A percentile compares a stretch with the other conserved stretches of the same genome.
Evolutionary conservation across 2,329 filamentous ascomycete genomes (phyloP).

Genomic region (Arthrobotrys pseudoclavata): DNA sequence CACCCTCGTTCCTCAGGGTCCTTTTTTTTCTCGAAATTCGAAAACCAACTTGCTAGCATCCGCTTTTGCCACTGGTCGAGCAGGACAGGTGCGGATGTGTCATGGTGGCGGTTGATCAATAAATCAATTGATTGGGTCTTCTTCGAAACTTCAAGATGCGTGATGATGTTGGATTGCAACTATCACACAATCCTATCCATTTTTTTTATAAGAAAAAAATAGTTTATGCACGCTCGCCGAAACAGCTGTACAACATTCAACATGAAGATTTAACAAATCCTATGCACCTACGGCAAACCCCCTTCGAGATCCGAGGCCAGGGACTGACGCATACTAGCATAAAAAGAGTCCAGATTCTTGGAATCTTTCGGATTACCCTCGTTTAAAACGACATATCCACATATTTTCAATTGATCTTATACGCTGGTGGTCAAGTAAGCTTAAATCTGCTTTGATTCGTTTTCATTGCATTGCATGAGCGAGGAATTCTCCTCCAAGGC

Average conservation of each 20-base stretch:
- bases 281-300: conserved; percentile 27
- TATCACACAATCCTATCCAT: not conserved
- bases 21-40: conserved; percentile 44
- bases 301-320: conserved; percentile 21
- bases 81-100: conserved; percentile 32
- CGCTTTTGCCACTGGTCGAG: conserved; percentile 36
- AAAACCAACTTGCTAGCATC: conserved; percentile 17
- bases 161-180: conserved; percentile 39
- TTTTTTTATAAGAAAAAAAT: not conserved
- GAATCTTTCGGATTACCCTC: conserved; percentile 14
- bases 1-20: conserved; percentile 31
- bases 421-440: conserved; percentile 21
- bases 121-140: conserved; percentile 32
- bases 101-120: conserved; percentile 34
- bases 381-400: conserved; percentile 13
- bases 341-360: conserved; percentile 18
- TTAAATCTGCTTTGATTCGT: conserved; percentile 30
- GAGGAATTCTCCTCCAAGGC: conserved; percentile 5
- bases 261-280: conserved; percentile 24
- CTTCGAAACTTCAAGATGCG: conserved; percentile 35
- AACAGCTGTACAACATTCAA: conserved; percentile 29
- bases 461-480: conserved; percentile 34
- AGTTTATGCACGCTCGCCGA: conserved; percentile 27
- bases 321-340: conserved; percentile 28
- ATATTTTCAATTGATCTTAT: conserved; percentile 24